Evolutionary conservation across 2,329 filamentous ascomycete species (phyloP), one percentile per base, ranked within the genome.

Genomic region (Aureobasidium zeae): DNA sequence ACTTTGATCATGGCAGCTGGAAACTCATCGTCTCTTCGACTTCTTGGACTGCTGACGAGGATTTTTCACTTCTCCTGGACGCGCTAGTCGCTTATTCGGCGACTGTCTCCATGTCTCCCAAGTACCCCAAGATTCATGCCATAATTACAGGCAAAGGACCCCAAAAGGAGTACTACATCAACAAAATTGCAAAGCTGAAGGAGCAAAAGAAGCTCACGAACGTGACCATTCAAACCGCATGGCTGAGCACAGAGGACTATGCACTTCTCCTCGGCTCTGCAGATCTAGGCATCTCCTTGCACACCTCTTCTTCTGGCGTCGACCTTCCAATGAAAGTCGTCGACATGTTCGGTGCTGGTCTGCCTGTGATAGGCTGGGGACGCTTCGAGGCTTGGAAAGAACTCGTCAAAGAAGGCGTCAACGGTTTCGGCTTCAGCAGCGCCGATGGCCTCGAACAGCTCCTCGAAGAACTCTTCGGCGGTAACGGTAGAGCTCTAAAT

Each of bases 241-340:
- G 91, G 82, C 73, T 98, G 13, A 82, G 77, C 7, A 81, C 85
- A 4, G 71, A 77, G 44, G 83, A 94, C 61, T 98, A 98, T 59
- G 89, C 91, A 1, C 72, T 70, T 1, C 72, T 98, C 3, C 77
- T 98, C 21, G 84, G 82, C 9, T 81, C 81, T 32, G 87, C 91
- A 3, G 89, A 95, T 55, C 69, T 98, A 0, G 91, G 91, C 8
- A 77, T 98, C 17, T 94, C 86, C 45, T 69, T 98, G 19, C 91
- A 98, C 66, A 94, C 79, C 51, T 95, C 87, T 11, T 93, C 84
- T 52, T 94, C 86, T 2, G 91, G 91, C 1, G 87, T 98, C 0
- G 91, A 98, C 63, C 69, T 98, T 15, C 91, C 91, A 0, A 98
- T 98, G 91, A 98, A 98, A 65, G 87, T 98, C 1, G 88, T 98